phyloP scores from a whole-genome alignment of 164 flowering plant species.

The Aristolochia contorta region DNA sequence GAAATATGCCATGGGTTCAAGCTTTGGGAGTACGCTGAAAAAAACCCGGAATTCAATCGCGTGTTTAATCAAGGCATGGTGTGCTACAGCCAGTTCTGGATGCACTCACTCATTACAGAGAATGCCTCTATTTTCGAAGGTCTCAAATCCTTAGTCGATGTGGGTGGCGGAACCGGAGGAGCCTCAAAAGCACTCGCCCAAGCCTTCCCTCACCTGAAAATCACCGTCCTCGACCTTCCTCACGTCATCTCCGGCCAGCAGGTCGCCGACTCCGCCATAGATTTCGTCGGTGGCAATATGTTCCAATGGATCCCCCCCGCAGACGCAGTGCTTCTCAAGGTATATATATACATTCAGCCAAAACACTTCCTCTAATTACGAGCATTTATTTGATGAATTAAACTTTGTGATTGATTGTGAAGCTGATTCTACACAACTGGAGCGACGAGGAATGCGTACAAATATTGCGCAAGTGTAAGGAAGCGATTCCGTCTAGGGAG shows the following conservation, averaged over 20 bases:
- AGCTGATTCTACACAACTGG: conserved; percentile 26
- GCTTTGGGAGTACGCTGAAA: neutral
- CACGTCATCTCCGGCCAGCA: conserved; percentile 1
- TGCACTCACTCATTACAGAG: neutral
- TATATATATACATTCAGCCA: too few species aligned
- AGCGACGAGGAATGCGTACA: conserved; percentile 32
- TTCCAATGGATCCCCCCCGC: conserved; percentile 1
- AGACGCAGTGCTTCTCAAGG: conserved; percentile 4
- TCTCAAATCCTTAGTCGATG: neutral
- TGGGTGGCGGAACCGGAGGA: conserved; percentile 3
- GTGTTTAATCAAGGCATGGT: conserved; percentile 8
- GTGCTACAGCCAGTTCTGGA: neutral
- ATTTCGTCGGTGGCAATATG: conserved; percentile 2
- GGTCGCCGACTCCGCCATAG: neutral
- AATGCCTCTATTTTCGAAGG: neutral
- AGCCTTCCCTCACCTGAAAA: conserved; percentile 3
- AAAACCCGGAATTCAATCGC: conserved; percentile 1
- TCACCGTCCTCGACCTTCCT: conserved; percentile 1
- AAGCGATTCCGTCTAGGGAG: conserved; percentile 25
- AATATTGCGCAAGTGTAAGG: conserved; percentile 28
- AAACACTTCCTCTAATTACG: too few species aligned
- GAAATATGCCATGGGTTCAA: conserved; percentile 1
- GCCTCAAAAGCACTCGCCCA: neutral
- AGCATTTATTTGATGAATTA: too few species aligned
- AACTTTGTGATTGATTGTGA: too few species aligned